A percentile compares a stretch with the other conserved stretches of the same genome.
These are phyloP conservation scores for Teratosphaeria pseudoeucalypti DNA, from an alignment of 2,329 filamentous ascomycete genomes.

Conservation along the genomic window DNA sequence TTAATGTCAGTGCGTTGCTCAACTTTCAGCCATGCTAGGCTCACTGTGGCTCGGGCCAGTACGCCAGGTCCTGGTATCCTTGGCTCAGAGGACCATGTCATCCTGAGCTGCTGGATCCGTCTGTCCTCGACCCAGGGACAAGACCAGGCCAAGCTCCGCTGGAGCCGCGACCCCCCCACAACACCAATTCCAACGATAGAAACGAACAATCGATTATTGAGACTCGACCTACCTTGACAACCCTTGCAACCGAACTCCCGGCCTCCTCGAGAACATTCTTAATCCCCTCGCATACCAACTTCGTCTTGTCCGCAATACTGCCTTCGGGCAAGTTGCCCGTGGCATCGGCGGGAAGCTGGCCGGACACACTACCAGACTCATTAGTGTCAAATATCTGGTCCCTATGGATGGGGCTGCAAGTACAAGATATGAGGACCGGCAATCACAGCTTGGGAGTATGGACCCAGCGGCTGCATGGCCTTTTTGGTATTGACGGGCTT, in stretches of 20 bases:
- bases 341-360: constrained; percentile 64
- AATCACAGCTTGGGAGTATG: constrained; percentile 49
- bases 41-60: no score
- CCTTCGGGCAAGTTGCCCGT: constrained; percentile 52
- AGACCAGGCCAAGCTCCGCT: no score
- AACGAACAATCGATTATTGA: neutral
- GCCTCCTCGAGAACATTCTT: constrained; percentile 73
- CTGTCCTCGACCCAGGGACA: no score
- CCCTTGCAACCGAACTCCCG: constrained; percentile 64
- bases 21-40: no score
- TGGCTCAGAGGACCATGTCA: no score
- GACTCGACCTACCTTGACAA: constrained; percentile 62
- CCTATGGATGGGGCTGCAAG: constrained; percentile 2
- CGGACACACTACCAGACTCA: constrained; percentile 40
- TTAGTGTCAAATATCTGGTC: no score
- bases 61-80: no score
- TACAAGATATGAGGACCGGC: constrained; percentile 55
- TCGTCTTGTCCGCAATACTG: constrained; percentile 58
- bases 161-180: no score
- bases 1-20: no score
- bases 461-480: constrained; percentile 7
- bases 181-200: neutral
- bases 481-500: constrained; percentile 10
- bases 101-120: no score
- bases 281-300: constrained; percentile 67